A percentile compares a stretch with the other conserved stretches of the same genome.
phyloP scores from a whole-genome alignment of 2,329 filamentous ascomycete genomes.

The Xylaria sp. region DNA sequence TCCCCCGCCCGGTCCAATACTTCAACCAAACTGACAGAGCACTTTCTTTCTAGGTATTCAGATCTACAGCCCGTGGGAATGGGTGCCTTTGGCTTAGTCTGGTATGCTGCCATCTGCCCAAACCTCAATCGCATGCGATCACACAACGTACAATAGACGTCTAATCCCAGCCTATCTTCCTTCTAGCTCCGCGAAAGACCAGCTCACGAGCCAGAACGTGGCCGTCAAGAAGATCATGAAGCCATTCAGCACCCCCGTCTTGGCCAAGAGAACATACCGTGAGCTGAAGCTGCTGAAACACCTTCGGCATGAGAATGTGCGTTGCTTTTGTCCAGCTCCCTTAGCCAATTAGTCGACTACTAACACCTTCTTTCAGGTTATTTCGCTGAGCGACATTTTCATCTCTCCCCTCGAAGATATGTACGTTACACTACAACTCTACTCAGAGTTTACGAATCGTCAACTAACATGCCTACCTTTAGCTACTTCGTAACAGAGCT shows the following conservation, averaged over 20 bases:
- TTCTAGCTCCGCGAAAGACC: conserved; percentile 90
- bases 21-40: conserved; percentile 23
- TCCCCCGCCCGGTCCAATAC: conserved; percentile 5
- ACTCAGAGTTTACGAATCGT: conserved; percentile 35
- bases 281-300: conserved; percentile 98
- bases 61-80: conserved; percentile 98
- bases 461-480: conserved; percentile 34
- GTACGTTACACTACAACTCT: conserved; percentile 63
- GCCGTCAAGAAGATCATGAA: conserved; percentile 99
- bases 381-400: conserved; percentile 99
- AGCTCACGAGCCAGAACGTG: conserved; percentile 96
- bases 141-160: conserved; percentile 3
- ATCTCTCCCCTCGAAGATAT: conserved; percentile 99
- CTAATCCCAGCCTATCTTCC: conserved; percentile 2
- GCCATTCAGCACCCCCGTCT: conserved; percentile 98
- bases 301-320: conserved; percentile 93
- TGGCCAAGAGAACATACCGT: conserved; percentile 97
- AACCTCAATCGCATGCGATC: conserved; percentile 17
- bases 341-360: conserved; percentile 28
- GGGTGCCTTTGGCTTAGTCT: conserved; percentile 98
- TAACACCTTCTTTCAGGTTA: conserved; percentile 70
- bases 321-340: conserved; percentile 44
- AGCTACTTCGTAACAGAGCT: conserved; percentile 99
- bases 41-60: conserved; percentile 80
- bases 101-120: conserved; percentile 67